Percentiles rank a stretch among this genome's conserved stretches.
phyloP scores from a whole-genome alignment of 2,329 filamentous ascomycete species.

The Aspergillus hortae region DNA sequence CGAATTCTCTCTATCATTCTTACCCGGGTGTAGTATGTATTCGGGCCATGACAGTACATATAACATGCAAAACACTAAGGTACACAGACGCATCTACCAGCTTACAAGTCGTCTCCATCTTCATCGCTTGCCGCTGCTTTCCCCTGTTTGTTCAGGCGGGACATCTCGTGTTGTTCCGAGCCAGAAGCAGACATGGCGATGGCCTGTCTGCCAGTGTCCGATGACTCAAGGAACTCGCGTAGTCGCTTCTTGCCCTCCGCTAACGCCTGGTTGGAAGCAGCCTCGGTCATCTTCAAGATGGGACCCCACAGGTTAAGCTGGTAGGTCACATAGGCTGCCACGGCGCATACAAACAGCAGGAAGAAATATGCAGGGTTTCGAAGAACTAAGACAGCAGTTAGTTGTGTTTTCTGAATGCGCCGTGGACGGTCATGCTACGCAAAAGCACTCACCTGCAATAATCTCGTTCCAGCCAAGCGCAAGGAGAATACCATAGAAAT shows the following conservation, averaged over 20 bases:
- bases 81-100: constrained; percentile 2
- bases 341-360: constrained; percentile 71
- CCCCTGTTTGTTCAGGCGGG: constrained; percentile 29
- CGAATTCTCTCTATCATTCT: background rate
- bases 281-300: constrained; percentile 91
- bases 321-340: constrained; percentile 84
- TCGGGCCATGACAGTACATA: constrained; percentile 1
- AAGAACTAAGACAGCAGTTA: constrained; percentile 59
- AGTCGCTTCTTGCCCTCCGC: constrained; percentile 91
- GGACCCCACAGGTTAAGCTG: constrained; percentile 93
- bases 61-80: constrained; percentile 3
- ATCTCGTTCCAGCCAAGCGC: constrained; percentile 99
- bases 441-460: constrained; percentile 67
- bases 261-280: constrained; percentile 78
- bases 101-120: constrained; percentile 36
- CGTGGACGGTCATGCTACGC: too few species aligned
- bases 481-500: constrained; percentile 87
- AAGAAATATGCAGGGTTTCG: constrained; percentile 93
- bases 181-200: constrained; percentile 65
- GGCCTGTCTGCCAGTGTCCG: constrained; percentile 79
- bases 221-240: constrained; percentile 82
- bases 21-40: background rate
- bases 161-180: constrained; percentile 59
- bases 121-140: constrained; percentile 20
- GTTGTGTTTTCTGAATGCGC: background rate